A percentile compares a stretch with the other conserved stretches of the same genome.
Evolutionary conservation across 495 filamentous ascomycete species (phyloP).

Genomic region (Talaromyces proteolyticus): DNA sequence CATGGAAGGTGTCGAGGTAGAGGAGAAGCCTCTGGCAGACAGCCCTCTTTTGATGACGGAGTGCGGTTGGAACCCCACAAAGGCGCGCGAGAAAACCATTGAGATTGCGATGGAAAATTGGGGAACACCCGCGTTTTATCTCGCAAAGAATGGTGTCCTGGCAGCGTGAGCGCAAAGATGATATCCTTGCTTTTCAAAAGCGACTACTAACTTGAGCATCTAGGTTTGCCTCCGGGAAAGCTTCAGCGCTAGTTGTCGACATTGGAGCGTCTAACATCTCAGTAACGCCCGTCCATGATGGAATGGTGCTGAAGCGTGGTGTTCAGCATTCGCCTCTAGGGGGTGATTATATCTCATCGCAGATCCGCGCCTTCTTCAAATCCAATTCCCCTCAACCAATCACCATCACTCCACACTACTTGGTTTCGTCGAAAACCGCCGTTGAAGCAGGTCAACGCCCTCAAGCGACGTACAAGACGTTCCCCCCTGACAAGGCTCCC

Average conservation of each 20-base stretch:
- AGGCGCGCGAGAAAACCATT: constrained; percentile 83
- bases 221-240: constrained; percentile 85
- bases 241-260: constrained; percentile 86
- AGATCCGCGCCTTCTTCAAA: constrained; percentile 74
- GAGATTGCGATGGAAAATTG: constrained; percentile 95
- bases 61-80: constrained; percentile 82
- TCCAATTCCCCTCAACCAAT: constrained; percentile 68
- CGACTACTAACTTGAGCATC: not conserved
- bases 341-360: constrained; percentile 82
- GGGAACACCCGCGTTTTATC: constrained; percentile 89
- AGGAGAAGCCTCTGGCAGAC: constrained; percentile 78
- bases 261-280: constrained; percentile 87
- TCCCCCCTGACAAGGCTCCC: constrained; percentile 54
- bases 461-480: constrained; percentile 62
- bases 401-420: constrained; percentile 77
- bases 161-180: constrained; percentile 45
- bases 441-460: constrained; percentile 84
- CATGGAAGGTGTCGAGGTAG: constrained; percentile 60
- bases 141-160: constrained; percentile 64
- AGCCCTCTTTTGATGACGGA: constrained; percentile 93
- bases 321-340: constrained; percentile 77
- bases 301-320: constrained; percentile 86
- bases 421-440: constrained; percentile 75
- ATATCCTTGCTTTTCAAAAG: not conserved
- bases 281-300: constrained; percentile 88